Percentiles rank a stretch among this genome's conserved stretches.
Evolutionary conservation across 73 alveolate species (phyloP).

Genomic region (Paramecium pentaurelia): DNA sequence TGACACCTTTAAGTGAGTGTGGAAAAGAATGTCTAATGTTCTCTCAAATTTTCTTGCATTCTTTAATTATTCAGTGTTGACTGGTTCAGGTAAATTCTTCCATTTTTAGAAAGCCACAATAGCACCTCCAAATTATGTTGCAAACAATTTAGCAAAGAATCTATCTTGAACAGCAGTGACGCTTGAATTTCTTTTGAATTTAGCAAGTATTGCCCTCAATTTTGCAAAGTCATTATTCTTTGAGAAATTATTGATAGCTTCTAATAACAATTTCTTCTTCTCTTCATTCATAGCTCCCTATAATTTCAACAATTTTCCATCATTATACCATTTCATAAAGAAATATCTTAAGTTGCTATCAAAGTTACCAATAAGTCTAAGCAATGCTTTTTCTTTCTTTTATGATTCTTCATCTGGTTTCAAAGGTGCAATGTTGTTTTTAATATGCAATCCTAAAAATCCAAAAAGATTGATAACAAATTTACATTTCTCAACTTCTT

Average conservation of each 20-base stretch:
- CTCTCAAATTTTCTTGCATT: slow-evolving; percentile 36
- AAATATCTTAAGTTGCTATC: background rate
- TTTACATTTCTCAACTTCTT: slow-evolving; percentile 25
- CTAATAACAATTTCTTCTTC: slow-evolving; percentile 11
- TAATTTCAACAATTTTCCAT: background rate
- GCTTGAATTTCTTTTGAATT: slow-evolving; percentile 8
- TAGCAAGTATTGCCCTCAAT: background rate
- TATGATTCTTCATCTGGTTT: background rate
- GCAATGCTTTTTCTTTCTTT: background rate
- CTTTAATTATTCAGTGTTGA: background rate
- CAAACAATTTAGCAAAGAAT: slow-evolving; percentile 25
- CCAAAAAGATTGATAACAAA: background rate
- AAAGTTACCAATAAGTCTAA: background rate
- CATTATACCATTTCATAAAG: background rate
- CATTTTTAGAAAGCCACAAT: slow-evolving; percentile 18
- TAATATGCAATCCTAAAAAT: background rate
- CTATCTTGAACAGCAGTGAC: background rate
- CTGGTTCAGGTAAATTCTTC: slow-evolving; percentile 34
- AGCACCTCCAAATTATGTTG: slow-evolving; percentile 10
- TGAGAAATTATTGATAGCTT: background rate
- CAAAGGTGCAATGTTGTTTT: background rate
- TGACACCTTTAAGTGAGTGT: background rate
- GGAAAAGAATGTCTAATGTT: background rate
- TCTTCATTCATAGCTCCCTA: background rate
- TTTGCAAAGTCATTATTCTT: background rate